A percentile compares a stretch with the other conserved stretches of the same genome.
These are phyloP conservation scores for Hypocrella siamensis DNA, from an alignment of 2,329 filamentous ascomycete species.

Conservation along the genomic window DNA sequence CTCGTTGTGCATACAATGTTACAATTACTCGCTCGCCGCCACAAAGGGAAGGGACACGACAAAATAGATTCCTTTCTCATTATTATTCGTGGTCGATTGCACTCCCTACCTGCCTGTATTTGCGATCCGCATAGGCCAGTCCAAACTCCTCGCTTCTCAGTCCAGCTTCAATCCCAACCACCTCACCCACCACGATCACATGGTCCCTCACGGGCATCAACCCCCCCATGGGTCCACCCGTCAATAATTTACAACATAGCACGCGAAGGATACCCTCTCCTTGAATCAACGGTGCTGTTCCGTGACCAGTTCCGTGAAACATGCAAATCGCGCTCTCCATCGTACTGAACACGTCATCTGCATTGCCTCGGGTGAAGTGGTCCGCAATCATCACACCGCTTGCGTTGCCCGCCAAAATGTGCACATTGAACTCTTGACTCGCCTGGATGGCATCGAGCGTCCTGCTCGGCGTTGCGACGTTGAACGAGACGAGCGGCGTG, in stretches of 20 bases:
- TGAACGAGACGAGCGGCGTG: constrained; percentile 37
- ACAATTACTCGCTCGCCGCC: no score
- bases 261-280: constrained; percentile 38
- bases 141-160: constrained; percentile 21
- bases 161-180: constrained; percentile 25
- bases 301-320: constrained; percentile 8
- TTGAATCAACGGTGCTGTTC: constrained; percentile 24
- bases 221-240: constrained; percentile 21
- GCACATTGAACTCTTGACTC: constrained; percentile 35
- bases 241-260: constrained; percentile 24
- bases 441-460: constrained; percentile 34
- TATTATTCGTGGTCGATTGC: constrained; percentile 11
- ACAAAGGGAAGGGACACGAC: background rate
- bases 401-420: constrained; percentile 32
- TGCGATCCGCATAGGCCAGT: constrained; percentile 32
- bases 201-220: constrained; percentile 34
- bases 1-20: no score
- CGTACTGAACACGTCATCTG: constrained; percentile 19
- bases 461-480: constrained; percentile 38
- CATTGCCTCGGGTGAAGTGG: constrained; percentile 34
- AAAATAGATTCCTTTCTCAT: background rate
- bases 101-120: constrained; percentile 26
- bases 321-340: constrained; percentile 2
- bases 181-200: constrained; percentile 35
- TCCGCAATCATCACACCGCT: constrained; percentile 33